phyloP scores from a whole-genome alignment of 2,329 filamentous ascomycete species.

The Dothideomycetidae sp. region DNA sequence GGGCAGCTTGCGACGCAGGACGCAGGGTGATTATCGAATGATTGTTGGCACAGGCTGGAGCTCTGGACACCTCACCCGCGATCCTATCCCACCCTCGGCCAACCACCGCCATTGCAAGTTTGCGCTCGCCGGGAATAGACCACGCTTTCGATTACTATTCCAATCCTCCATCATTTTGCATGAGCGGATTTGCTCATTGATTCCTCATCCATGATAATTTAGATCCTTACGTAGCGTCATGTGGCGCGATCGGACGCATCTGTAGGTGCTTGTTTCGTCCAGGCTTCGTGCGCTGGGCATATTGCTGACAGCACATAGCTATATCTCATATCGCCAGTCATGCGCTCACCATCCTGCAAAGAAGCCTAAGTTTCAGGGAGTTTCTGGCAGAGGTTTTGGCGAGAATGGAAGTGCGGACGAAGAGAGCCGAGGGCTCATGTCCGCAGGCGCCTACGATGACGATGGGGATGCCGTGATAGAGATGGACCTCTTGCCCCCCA shows the following conservation, averaged over 20 bases:
- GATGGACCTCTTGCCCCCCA: constrained; percentile 89
- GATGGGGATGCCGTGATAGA: constrained; percentile 93
- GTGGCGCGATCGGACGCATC: constrained; percentile 97
- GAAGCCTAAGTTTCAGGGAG: constrained; percentile 48
- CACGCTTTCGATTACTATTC: too few relatives aligned
- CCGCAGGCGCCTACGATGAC: constrained; percentile 57
- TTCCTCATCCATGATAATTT: background rate
- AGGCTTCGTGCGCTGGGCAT: too few relatives aligned
- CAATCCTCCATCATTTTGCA: too few relatives aligned
- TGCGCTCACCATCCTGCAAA: constrained; percentile 89
- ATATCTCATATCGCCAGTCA: constrained; percentile 97
- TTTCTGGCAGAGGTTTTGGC: constrained; percentile 41
- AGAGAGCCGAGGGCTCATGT: constrained; percentile 72
- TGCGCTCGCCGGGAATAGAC: too few relatives aligned
- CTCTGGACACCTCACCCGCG: too few relatives aligned
- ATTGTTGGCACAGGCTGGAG: too few relatives aligned
- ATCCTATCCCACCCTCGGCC: too few relatives aligned
- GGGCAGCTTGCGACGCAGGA: background rate
- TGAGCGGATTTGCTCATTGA: too few relatives aligned
- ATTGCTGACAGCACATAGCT: constrained; percentile 40
- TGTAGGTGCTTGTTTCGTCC: constrained; percentile 59
- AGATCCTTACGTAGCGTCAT: constrained; percentile 9
- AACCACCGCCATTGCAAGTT: too few relatives aligned
- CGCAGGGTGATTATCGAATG: too few relatives aligned
- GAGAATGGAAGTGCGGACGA: constrained; percentile 35